Percentiles rank a stretch among this genome's conserved stretches.
phyloP scores from a whole-genome alignment of 2,329 filamentous ascomycete species.

The Blumeria hordei region DNA sequence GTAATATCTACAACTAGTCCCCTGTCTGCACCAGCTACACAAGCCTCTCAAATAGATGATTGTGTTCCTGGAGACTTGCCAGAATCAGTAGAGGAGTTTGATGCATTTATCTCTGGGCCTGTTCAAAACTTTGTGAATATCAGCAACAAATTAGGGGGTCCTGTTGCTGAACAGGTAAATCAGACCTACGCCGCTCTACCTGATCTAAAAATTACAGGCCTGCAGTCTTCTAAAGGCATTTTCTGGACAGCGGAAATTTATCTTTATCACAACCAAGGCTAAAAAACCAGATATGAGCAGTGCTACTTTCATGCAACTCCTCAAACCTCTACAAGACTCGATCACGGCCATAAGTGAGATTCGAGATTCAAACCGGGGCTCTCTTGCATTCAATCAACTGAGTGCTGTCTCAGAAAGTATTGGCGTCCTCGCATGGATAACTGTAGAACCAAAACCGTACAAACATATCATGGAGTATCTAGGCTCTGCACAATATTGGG shows the following conservation, averaged over 20 bases:
- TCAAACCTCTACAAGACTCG: slow-evolving; percentile 69
- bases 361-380: slow-evolving; percentile 57
- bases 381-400: slow-evolving; percentile 55
- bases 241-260: slow-evolving; percentile 62
- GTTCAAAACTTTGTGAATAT: slow-evolving; percentile 57
- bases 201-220: slow-evolving; percentile 18
- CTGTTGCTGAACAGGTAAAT: slow-evolving; percentile 60
- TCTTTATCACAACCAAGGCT: slow-evolving; percentile 70
- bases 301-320: slow-evolving; percentile 45
- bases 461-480: slow-evolving; percentile 71
- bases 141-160: slow-evolving; percentile 52
- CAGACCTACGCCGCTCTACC: not conserved
- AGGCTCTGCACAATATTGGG: slow-evolving; percentile 73
- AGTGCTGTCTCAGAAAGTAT: slow-evolving; percentile 79
- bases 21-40: slow-evolving; percentile 15
- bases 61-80: slow-evolving; percentile 32
- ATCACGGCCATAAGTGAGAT: slow-evolving; percentile 59
- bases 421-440: slow-evolving; percentile 74
- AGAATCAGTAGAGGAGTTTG: slow-evolving; percentile 68
- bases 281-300: slow-evolving; percentile 60
- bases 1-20: slow-evolving; percentile 18
- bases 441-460: slow-evolving; percentile 55
- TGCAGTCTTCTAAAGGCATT: slow-evolving; percentile 39
- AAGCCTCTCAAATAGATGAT: slow-evolving; percentile 21
- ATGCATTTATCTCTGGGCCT: slow-evolving; percentile 47